A percentile compares a stretch with the other conserved stretches of the same genome.
phyloP scores from a whole-genome alignment of 2,329 filamentous ascomycete species.

The Cladophialophora chaetospira region DNA sequence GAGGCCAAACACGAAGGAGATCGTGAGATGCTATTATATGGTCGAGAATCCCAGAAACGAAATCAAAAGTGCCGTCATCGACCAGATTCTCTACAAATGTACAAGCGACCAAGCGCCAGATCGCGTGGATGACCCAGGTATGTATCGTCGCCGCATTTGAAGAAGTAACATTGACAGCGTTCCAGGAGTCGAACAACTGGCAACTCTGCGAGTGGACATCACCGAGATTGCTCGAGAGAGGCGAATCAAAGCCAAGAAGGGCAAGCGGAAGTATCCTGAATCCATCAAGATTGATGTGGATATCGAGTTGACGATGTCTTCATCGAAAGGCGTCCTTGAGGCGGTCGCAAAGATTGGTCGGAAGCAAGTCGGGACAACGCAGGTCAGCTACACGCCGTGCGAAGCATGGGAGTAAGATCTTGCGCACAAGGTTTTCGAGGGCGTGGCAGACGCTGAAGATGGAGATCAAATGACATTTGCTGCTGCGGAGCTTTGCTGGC shows the following conservation, averaged over 20 bases:
- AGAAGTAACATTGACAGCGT: not conserved
- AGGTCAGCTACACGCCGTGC: not conserved
- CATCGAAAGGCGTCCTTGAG: conserved; percentile 2
- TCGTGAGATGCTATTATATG: not conserved
- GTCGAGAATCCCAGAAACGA: not conserved
- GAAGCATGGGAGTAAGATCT: conserved; percentile 1
- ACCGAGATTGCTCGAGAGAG: not conserved
- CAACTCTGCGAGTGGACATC: not conserved
- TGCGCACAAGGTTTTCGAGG: not conserved
- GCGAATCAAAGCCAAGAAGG: not conserved
- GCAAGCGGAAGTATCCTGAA: not conserved
- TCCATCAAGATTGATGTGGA: not conserved
- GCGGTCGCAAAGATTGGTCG: not conserved
- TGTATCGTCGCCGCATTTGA: too few relatives aligned
- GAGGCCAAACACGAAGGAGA: not conserved
- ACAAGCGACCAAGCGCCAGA: not conserved
- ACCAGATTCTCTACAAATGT: conserved; percentile 1
- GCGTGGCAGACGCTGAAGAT: not conserved
- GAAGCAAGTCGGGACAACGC: not conserved
- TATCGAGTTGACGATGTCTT: conserved; percentile 1
- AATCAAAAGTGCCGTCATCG: not conserved
- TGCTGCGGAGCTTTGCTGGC: too few relatives aligned
- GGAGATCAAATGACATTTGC: too few relatives aligned
- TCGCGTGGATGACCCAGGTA: not conserved
- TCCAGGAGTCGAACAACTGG: not conserved